Percentiles rank a stretch among this genome's conserved stretches.
These are phyloP conservation scores for Fusarium sp. DNA, from an alignment of 2,329 filamentous ascomycete species.

Conservation along the genomic window DNA sequence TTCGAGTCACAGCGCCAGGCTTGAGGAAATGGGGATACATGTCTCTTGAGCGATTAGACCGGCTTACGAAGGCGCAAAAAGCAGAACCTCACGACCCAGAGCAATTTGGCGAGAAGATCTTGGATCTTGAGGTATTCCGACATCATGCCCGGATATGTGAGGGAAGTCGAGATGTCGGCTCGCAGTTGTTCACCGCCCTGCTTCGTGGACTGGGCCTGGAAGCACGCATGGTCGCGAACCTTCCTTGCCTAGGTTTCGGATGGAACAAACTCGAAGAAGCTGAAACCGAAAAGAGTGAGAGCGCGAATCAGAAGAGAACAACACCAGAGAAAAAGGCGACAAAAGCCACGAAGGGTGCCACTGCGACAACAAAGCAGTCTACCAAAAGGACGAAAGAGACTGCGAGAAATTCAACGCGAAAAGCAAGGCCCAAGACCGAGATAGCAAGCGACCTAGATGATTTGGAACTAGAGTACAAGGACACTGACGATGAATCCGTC, in stretches of 20 bases:
- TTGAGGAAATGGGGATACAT: conserved; percentile 93
- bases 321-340: conserved; percentile 23
- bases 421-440: conserved; percentile 21
- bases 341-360: neutral
- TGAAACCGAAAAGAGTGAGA: conserved; percentile 61
- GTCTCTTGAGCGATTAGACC: conserved; percentile 78
- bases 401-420: conserved; percentile 30
- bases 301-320: neutral
- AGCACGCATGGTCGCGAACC: conserved; percentile 82
- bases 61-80: conserved; percentile 78
- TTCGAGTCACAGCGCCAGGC: conserved; percentile 80
- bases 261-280: conserved; percentile 91
- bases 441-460: conserved; percentile 61
- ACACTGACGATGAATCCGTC: conserved; percentile 71
- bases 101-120: conserved; percentile 81
- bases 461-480: conserved; percentile 55
- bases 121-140: conserved; percentile 76
- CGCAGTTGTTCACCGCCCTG: conserved; percentile 90
- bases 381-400: conserved; percentile 32
- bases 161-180: conserved; percentile 88
- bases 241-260: conserved; percentile 90
- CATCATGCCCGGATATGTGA: conserved; percentile 75
- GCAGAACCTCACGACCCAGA: conserved; percentile 72
- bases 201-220: conserved; percentile 85
- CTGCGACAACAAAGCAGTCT: conserved; percentile 3